phyloP scores from a whole-genome alignment of 108 stramenopile genomes.

The Stephanodiscus triporus region DNA sequence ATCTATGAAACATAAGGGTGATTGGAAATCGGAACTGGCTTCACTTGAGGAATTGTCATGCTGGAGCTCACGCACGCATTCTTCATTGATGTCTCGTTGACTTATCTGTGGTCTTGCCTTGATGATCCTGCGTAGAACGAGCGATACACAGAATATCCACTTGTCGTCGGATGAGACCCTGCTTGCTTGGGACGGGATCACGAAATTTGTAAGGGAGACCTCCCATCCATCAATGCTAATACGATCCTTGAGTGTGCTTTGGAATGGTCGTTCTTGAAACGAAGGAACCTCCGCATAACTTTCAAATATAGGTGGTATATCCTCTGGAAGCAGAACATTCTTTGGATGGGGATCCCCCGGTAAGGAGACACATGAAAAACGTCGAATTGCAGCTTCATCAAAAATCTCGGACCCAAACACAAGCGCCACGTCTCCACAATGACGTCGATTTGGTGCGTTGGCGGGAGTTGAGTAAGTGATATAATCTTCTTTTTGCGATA shows the following conservation, averaged over 20 bases:
- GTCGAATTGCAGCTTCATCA: constrained; percentile 37
- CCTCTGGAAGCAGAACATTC: constrained; percentile 20
- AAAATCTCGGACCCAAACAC: constrained; percentile 60
- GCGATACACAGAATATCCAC: constrained; percentile 74
- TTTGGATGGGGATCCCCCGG: constrained; percentile 21
- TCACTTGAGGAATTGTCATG: background rate
- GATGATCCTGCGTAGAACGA: constrained; percentile 54
- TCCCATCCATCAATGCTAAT: constrained; percentile 78
- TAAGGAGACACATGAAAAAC: constrained; percentile 60
- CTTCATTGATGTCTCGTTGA: constrained; percentile 16
- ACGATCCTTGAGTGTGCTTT: constrained; percentile 22
- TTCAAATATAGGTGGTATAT: constrained; percentile 72
- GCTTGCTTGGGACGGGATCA: constrained; percentile 65
- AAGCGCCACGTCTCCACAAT: constrained; percentile 74
- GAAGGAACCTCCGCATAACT: constrained; percentile 71
- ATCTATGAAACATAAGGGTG: constrained; percentile 38
- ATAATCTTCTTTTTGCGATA: background rate
- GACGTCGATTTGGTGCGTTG: background rate
- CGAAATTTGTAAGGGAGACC: constrained; percentile 72
- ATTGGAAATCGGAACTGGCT: constrained; percentile 36
- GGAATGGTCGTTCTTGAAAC: constrained; percentile 51
- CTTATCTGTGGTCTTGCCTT: background rate
- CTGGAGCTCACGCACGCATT: constrained; percentile 20
- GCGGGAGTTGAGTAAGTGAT: background rate
- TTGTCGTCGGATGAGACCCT: constrained; percentile 48